Conservation (phyloP, 768 basidiomycete genomes). For the Mycena vulgaris region DNA sequence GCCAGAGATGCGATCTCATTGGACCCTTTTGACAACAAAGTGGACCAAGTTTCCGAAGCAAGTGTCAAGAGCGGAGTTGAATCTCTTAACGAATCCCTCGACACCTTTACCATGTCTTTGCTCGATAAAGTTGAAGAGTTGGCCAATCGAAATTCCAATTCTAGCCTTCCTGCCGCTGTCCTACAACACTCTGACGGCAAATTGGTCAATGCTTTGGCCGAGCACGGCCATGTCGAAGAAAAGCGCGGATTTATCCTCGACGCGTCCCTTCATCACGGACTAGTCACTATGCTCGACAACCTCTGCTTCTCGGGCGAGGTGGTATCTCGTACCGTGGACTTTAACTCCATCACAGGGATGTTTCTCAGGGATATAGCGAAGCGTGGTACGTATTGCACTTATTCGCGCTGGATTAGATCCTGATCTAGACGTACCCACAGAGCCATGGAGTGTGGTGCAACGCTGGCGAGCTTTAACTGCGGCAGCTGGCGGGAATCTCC, state of each 20-base stretch:
- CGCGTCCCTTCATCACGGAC: slow-evolving; percentile 28
- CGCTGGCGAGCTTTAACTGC: slow-evolving; percentile 38
- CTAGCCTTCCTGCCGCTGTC: background rate
- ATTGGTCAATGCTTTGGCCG: slow-evolving; percentile 4
- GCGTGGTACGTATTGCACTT: slow-evolving; percentile 3
- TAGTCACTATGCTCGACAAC: slow-evolving; percentile 18
- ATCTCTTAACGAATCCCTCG: slow-evolving; percentile 36
- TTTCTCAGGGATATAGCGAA: slow-evolving; percentile 21
- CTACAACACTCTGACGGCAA: background rate
- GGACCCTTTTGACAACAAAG: slow-evolving; percentile 34
- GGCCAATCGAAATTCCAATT: slow-evolving; percentile 2
- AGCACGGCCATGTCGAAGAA: slow-evolving; percentile 24
- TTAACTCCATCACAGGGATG: background rate
- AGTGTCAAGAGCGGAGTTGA: slow-evolving; percentile 28
- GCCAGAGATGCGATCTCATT: background rate
- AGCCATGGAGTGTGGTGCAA: slow-evolving; percentile 36
- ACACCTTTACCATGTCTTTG: slow-evolving; percentile 24
- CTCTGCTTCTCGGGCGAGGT: slow-evolving; percentile 31
- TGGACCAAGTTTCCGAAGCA: slow-evolving; percentile 38
- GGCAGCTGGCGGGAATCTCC: background rate
- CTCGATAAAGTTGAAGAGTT: slow-evolving; percentile 25
- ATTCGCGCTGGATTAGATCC: background rate
- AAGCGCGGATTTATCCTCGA: slow-evolving; percentile 40
- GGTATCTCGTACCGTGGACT: background rate
- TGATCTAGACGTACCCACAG: slow-evolving; percentile 1